A percentile compares a stretch with the other conserved stretches of the same genome.
These are phyloP conservation scores for Periglandula ipomoeae DNA, from an alignment of 2,329 filamentous ascomycete species.

Conservation along the genomic window DNA sequence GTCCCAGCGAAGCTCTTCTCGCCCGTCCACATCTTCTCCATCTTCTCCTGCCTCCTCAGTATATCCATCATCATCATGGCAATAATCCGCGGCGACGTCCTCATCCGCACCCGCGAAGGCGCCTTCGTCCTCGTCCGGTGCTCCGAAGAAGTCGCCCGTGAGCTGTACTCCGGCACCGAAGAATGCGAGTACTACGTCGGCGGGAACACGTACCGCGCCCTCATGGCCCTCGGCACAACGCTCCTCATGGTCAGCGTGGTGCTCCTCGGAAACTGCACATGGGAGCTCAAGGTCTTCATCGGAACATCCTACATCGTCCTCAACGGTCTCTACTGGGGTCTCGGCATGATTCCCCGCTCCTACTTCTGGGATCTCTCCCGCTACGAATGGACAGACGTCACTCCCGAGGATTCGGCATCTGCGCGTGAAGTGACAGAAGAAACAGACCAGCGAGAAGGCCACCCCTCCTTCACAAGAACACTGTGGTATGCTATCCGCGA, in stretches of 20 bases:
- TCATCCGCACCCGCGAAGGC: conserved; percentile 51
- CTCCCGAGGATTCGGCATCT: conserved; percentile 26
- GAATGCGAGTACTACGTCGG: conserved; percentile 47
- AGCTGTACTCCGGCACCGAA: conserved; percentile 52
- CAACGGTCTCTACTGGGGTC: conserved; percentile 50
- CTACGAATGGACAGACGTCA: conserved; percentile 35
- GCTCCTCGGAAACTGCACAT: conserved; percentile 52
- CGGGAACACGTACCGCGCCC: conserved; percentile 35
- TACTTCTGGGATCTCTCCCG: conserved; percentile 49
- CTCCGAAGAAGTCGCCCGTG: conserved; percentile 50
- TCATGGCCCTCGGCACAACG: conserved; percentile 50
- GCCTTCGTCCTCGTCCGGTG: conserved; percentile 50
- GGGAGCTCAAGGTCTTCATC: conserved; percentile 50
- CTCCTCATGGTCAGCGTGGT: conserved; percentile 54
- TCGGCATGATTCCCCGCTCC: conserved; percentile 38
- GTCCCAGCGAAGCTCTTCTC: conserved; percentile 40
- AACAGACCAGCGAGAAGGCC: conserved; percentile 27
- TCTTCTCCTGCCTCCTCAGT: conserved; percentile 41
- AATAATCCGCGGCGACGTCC: conserved; percentile 40
- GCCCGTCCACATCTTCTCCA: conserved; percentile 43
- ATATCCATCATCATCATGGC: conserved; percentile 37
- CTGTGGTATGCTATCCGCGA: conserved; percentile 51
- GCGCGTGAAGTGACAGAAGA: conserved; percentile 24
- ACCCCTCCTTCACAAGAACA: conserved; percentile 43
- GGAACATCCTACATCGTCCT: conserved; percentile 48